Evolutionary conservation across 352 stramenopile species (phyloP).

Genomic region (Sclerospora graminicola): DNA sequence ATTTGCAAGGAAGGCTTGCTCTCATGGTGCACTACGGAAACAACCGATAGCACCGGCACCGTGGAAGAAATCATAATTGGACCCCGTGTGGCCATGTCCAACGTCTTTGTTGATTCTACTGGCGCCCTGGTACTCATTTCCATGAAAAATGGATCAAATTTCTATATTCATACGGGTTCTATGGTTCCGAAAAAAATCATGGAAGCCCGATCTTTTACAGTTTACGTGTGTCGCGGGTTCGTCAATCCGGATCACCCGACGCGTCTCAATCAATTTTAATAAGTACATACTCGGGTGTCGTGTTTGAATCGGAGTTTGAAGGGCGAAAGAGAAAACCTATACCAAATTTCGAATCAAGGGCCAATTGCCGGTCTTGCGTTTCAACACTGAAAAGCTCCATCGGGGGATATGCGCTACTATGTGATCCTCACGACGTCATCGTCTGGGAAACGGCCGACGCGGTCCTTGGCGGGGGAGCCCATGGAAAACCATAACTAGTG

Average conservation of each 20-base stretch:
- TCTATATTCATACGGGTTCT: too few relatives aligned
- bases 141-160: too few relatives aligned
- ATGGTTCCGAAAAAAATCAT: constrained; percentile 80
- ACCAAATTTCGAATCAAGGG: constrained; percentile 84
- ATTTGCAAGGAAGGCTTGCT: too few relatives aligned
- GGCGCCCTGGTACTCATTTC: constrained; percentile 70
- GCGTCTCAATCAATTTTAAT: too few relatives aligned
- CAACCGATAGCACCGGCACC: too few relatives aligned
- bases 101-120: constrained; percentile 78
- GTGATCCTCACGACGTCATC: constrained; percentile 79
- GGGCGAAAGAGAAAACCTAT: constrained; percentile 80
- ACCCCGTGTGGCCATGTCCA: constrained; percentile 65
- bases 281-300: too few relatives aligned
- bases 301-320: too few relatives aligned
- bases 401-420: too few relatives aligned
- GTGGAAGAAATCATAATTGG: constrained; percentile 88
- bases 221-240: constrained; percentile 78
- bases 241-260: constrained; percentile 61
- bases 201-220: constrained; percentile 64
- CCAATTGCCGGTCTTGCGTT: constrained; percentile 74
- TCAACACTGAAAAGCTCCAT: constrained; percentile 61
- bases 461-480: constrained; percentile 55
- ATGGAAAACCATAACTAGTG: constrained; percentile 74
- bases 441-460: constrained; percentile 75
- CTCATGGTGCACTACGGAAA: constrained; percentile 63